Evolutionary conservation across 2,329 filamentous ascomycete genomes (phyloP).

Genomic region (Diaporthe capsici): DNA sequence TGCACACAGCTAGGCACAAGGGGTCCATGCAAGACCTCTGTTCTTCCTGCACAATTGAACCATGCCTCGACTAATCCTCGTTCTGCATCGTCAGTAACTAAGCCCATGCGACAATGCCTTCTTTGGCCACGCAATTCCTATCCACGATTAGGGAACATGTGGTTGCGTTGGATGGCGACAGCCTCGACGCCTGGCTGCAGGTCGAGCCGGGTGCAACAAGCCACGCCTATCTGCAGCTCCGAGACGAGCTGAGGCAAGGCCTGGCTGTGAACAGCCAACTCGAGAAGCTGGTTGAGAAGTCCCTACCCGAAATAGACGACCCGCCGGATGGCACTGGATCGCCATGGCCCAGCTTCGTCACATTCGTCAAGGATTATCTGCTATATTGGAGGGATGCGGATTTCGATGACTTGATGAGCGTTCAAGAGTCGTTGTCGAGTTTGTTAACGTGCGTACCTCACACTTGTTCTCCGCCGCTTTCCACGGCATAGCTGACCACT

Average conservation of each 20-base stretch:
- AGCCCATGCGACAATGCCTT: slow-evolving; percentile 59
- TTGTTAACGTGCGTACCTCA: slow-evolving; percentile 76
- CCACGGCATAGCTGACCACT: slow-evolving; percentile 11
- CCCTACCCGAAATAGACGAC: slow-evolving; percentile 76
- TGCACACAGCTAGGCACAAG: background rate
- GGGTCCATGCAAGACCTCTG: background rate
- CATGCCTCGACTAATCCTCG: background rate
- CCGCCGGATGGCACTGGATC: slow-evolving; percentile 74
- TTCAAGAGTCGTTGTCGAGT: slow-evolving; percentile 81
- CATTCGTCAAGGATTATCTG: slow-evolving; percentile 86
- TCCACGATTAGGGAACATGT: slow-evolving; percentile 74
- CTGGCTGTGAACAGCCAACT: slow-evolving; percentile 63
- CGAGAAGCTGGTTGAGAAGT: slow-evolving; percentile 73
- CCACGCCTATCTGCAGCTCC: slow-evolving; percentile 73
- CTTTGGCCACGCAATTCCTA: slow-evolving; percentile 78
- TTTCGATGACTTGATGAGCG: slow-evolving; percentile 79
- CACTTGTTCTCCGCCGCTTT: background rate
- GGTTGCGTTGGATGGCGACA: slow-evolving; percentile 72
- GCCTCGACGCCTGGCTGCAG: slow-evolving; percentile 78
- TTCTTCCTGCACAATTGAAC: background rate
- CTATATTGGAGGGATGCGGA: slow-evolving; percentile 86
- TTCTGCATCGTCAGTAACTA: background rate
- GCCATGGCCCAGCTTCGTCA: slow-evolving; percentile 81
- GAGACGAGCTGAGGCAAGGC: slow-evolving; percentile 73
- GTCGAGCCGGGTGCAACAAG: slow-evolving; percentile 80